phyloP scores from a whole-genome alignment of 208 protist genomes.

The Kentomonas sorsogonicus region DNA sequence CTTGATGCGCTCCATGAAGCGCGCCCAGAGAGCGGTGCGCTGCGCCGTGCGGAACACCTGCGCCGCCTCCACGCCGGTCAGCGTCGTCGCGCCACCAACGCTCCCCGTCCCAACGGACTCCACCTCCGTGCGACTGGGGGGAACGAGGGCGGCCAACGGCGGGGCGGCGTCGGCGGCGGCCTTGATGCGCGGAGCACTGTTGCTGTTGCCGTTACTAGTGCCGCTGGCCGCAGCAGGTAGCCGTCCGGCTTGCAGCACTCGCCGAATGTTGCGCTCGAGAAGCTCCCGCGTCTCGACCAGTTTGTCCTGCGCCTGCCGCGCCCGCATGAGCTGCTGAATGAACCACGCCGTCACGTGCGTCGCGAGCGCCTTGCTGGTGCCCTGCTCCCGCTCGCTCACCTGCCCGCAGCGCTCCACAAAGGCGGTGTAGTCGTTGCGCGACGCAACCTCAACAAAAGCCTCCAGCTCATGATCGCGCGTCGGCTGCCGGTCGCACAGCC shows the following conservation, averaged over 20 bases:
- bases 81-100: too few relatives aligned
- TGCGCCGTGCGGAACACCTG: conserved; percentile 27
- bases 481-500: conserved; percentile 31
- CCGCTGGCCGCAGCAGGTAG: too few relatives aligned
- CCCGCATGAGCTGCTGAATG: conserved; percentile 13
- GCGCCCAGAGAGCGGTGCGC: conserved; percentile 41
- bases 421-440: conserved; percentile 64
- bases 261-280: too few relatives aligned
- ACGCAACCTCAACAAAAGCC: conserved; percentile 79
- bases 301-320: conserved; percentile 40
- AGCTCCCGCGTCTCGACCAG: conserved; percentile 33
- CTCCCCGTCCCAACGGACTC: not conserved
- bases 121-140: not conserved
- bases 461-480: conserved; percentile 19
- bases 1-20: conserved; percentile 49
- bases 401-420: conserved; percentile 71
- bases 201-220: too few relatives aligned
- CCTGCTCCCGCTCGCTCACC: conserved; percentile 48
- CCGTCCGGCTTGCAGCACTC: not conserved
- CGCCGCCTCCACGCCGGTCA: conserved; percentile 15
- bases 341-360: conserved; percentile 29
- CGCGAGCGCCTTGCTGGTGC: conserved; percentile 53
- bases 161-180: too few relatives aligned
- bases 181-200: too few relatives aligned
- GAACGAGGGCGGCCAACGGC: not conserved